Base-by-base conservation (phyloP, 192 early-diverging fungal genomes). In the Dimargaris verticillata region DNA sequence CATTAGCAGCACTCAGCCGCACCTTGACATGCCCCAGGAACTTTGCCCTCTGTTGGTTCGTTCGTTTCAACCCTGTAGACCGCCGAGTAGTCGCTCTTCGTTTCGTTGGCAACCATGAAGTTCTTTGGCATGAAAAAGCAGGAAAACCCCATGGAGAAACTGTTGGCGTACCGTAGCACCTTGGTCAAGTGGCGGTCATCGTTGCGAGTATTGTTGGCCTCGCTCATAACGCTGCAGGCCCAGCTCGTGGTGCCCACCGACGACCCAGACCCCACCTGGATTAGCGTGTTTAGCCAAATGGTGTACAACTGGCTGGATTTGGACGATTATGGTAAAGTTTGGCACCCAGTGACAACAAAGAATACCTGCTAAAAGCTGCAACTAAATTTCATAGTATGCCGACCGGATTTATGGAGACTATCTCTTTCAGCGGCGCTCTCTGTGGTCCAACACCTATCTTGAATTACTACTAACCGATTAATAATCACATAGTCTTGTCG, bases 231-330 rank as follows among this genome's bases (percentile, higher is more conserved):
- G 33, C 33, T 38, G 33, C 33, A 38, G 33, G 33, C 33, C 33
- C 33, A 38, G 33, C 33, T 38, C 33, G 33, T 51, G 26, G 49
- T 26, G 14, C 49, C 49, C 20, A 51, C 49, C 22, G 49, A 51
- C 49, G 57, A 59, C 42, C 18, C 41, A 18, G 41, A 44, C 4
- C 18, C 38, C 38, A 20, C n/a, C 5, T 59, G 57, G 57, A 15
- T 18, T 5, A n/a, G 12, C 41, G n/a, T 17, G 11, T 59, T 59
- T 44, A 59, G 29, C 38, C 57, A 43, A 44, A 44, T 44, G 33
- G 41, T 43, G 3, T 44, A 44, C 38, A 59, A n/a, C 22, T 59
- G 57, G 57, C 25, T 59, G 22, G 57, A 38, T 41, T 43, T 59
- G 14, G 57, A 59, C 10, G 57, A 59, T 43, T 24, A 42, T 18